phyloP scores from a whole-genome alignment of 129 eudicot genomes.

The Solidago caesia region DNA sequence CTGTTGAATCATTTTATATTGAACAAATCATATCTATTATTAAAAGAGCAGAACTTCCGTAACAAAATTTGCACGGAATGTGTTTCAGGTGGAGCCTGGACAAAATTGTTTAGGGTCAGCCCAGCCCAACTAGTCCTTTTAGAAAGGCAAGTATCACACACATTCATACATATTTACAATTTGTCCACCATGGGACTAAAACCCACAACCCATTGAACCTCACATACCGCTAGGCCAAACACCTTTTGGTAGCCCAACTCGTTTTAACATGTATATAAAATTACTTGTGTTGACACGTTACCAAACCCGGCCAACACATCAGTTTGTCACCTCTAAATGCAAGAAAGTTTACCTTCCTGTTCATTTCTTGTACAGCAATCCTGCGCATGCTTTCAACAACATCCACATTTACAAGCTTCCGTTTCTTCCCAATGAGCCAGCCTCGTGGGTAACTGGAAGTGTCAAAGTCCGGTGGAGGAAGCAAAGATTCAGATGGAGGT shows the following conservation, averaged over 20 bases:
- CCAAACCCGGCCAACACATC: neutral
- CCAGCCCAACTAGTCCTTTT: no score
- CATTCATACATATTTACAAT: no score
- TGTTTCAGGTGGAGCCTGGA: neutral
- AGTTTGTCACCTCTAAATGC: neutral
- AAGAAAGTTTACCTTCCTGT: constrained; percentile 59
- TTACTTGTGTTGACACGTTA: neutral
- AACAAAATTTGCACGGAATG: neutral
- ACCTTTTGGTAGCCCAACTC: neutral
- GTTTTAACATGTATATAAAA: neutral
- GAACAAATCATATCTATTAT: neutral
- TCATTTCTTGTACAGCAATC: constrained; percentile 93
- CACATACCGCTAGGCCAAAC: no score
- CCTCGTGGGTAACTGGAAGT: constrained; percentile 82
- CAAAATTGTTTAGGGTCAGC: no score
- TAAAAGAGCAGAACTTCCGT: neutral
- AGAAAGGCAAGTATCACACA: no score
- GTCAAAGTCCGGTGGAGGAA: constrained; percentile 97
- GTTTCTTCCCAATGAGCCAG: constrained; percentile 92
- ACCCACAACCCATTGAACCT: no score
- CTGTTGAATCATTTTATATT: neutral
- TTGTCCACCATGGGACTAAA: no score
- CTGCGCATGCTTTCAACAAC: constrained; percentile 98
- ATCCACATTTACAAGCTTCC: constrained; percentile 93
- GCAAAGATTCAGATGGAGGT: constrained; percentile 73